Percentiles rank a stretch among this genome's conserved stretches.
phyloP scores from a whole-genome alignment of 1,284 basidiomycete genomes.

The Hortiboletus rubellus region DNA sequence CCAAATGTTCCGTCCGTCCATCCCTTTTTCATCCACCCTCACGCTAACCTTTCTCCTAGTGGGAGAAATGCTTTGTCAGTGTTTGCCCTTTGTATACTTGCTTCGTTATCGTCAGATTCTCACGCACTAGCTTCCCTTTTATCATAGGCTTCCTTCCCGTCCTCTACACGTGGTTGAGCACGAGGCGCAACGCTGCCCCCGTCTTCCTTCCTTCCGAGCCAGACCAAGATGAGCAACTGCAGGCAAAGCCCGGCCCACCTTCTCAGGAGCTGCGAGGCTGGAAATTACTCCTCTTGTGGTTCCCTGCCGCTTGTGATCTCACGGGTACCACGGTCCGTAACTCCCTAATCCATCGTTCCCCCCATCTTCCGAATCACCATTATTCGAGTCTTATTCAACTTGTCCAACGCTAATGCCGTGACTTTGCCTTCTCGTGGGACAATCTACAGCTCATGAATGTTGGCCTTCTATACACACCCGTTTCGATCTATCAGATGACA shows the following conservation, averaged over 20 bases:
- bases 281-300: slow-evolving; percentile 77
- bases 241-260: slow-evolving; percentile 39
- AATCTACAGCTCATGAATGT: slow-evolving; percentile 83
- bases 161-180: slow-evolving; percentile 62
- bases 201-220: slow-evolving; percentile 59
- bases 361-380: slow-evolving; percentile 10
- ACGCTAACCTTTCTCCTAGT: slow-evolving; percentile 51
- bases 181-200: slow-evolving; percentile 46
- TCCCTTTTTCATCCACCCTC: slow-evolving; percentile 21
- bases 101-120: slow-evolving; percentile 26
- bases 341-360: slow-evolving; percentile 14
- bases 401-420: slow-evolving; percentile 23
- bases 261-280: slow-evolving; percentile 59
- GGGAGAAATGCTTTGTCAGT: slow-evolving; percentile 90
- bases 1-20: slow-evolving; percentile 83
- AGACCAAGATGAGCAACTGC: slow-evolving; percentile 42
- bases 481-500: slow-evolving; percentile 98
- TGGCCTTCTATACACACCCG: slow-evolving; percentile 92
- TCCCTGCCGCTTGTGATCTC: slow-evolving; percentile 87
- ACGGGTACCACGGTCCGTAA: slow-evolving; percentile 79
- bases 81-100: slow-evolving; percentile 18
- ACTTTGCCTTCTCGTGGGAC: slow-evolving; percentile 15
- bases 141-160: slow-evolving; percentile 78
- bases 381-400: slow-evolving; percentile 6
- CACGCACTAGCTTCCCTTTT: slow-evolving; percentile 23